Conservation (phyloP, 208 protist genomes). For the Acanthamoeba healyi region DNA sequence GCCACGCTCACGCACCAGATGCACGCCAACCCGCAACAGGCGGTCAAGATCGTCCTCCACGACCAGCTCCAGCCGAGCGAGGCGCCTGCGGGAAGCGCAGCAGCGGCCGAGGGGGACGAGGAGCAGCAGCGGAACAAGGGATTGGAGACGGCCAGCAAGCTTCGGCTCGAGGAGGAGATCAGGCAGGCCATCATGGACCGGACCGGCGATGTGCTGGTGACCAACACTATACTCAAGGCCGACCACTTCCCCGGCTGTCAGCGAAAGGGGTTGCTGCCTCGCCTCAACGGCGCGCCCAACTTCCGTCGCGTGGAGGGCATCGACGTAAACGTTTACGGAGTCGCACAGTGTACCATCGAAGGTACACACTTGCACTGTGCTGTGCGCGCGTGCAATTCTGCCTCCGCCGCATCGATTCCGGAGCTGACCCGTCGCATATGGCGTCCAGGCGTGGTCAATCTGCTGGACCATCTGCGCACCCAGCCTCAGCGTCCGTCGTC, state of each 20-base stretch:
- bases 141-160: neutral
- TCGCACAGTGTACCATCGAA: constrained; percentile 74
- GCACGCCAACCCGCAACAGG: constrained; percentile 41
- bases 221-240: constrained; percentile 76
- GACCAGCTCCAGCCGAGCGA: neutral
- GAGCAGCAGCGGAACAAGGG: neutral
- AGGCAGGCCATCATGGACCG: constrained; percentile 51
- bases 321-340: constrained; percentile 74
- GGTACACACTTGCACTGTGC: neutral
- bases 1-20: constrained; percentile 73
- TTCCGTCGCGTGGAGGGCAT: constrained; percentile 71
- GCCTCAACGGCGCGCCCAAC: constrained; percentile 76
- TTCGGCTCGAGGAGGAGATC: neutral
- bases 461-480: constrained; percentile 25
- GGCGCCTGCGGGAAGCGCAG: neutral
- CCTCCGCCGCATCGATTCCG: neutral
- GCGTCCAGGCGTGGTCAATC: neutral
- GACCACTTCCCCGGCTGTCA: constrained; percentile 81
- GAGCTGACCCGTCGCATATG: neutral
- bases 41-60: constrained; percentile 58
- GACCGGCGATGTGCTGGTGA: constrained; percentile 71
- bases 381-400: neutral
- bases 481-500: neutral
- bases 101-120: neutral
- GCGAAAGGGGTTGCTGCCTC: constrained; percentile 38